Base-by-base conservation (phyloP, 306 rosid species). In the Cucurbita argyrosperma region DNA sequence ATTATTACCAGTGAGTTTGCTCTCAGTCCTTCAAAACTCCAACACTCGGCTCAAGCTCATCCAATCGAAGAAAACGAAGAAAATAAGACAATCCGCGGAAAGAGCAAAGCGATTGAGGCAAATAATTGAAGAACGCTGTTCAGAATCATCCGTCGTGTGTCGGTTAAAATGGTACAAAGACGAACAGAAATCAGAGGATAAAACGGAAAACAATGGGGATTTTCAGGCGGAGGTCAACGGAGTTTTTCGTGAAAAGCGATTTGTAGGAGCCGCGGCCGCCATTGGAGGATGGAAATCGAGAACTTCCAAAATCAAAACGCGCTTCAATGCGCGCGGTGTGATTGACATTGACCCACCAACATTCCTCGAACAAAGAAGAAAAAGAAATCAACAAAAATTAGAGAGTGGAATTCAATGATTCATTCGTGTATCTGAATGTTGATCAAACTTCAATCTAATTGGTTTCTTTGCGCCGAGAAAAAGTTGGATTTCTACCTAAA, bases 51-150 rank as follows among this genome's bases (percentile, higher is more conserved):
- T 11, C 13, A 10, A 67, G 12, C 56, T 67, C 40, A 45, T 46
- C 51, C 39, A 23, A 67, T 46, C 56, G 73, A 67, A 21, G 38
- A 66, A 3, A 0, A 11, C 55, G 56, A 67, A 67, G 71, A 46
- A 67, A 46, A 67, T 10, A 61, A 37, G 23, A 4, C 7, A 67
- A 46, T 67, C 40, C 23, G 47, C 19, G 73, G 23, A 67, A 47
- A 46, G 19, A 18, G 53, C 52, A 6, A 45, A 21, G 38, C 54
- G 72, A 18, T 43, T 63, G 30, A 11, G 72, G 54, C 56, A 46
- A 67, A 13, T 67, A 67, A 67, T 67, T 14, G 56, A 19, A 19
- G 40, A 67, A 45, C 71, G 71, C 71, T 67, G 54, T 67, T 67
- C 55, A 21, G 40, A 67, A 12, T 45, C 72, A 46, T 43, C n/a